A percentile compares a stretch with the other conserved stretches of the same genome.
Conservation (phyloP, 1,284 basidiomycete species). For the Rhodotorula sp. region DNA sequence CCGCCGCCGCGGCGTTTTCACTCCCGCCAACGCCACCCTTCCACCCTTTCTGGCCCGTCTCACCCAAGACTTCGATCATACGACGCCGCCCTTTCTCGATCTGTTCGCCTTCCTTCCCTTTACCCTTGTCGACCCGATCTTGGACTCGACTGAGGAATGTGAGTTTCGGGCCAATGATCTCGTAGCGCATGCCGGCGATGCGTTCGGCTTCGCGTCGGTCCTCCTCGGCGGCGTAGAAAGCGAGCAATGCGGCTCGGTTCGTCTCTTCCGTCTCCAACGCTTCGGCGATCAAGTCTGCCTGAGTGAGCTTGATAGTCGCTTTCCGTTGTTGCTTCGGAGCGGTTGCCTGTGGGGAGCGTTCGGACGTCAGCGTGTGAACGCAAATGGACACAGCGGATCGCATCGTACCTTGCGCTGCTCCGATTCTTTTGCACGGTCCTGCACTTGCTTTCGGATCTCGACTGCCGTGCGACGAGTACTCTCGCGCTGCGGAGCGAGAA, state of each 20-base stretch:
- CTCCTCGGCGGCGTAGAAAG: slow-evolving; percentile 74
- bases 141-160: slow-evolving; percentile 70
- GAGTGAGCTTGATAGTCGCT: slow-evolving; percentile 60
- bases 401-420: slow-evolving; percentile 61
- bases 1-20: no score
- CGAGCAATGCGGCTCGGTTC: slow-evolving; percentile 71
- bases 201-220: slow-evolving; percentile 69
- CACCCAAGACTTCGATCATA: slow-evolving; percentile 12
- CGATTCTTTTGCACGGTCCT: slow-evolving; percentile 55
- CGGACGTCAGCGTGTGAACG: neutral
- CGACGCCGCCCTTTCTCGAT: slow-evolving; percentile 1
- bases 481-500: slow-evolving; percentile 26
- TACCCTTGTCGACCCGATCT: slow-evolving; percentile 39
- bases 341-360: slow-evolving; percentile 53
- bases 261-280: slow-evolving; percentile 81
- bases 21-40: neutral
- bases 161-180: slow-evolving; percentile 67
- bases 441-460: slow-evolving; percentile 43
- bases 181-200: slow-evolving; percentile 57
- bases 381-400: neutral
- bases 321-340: slow-evolving; percentile 60
- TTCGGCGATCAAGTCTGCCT: slow-evolving; percentile 73
- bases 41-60: neutral
- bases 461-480: slow-evolving; percentile 35
- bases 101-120: slow-evolving; percentile 42